These are phyloP conservation scores for Salmacisia buchloeana DNA, from an alignment of 1,284 basidiomycete genomes.

Conservation along the genomic window DNA sequence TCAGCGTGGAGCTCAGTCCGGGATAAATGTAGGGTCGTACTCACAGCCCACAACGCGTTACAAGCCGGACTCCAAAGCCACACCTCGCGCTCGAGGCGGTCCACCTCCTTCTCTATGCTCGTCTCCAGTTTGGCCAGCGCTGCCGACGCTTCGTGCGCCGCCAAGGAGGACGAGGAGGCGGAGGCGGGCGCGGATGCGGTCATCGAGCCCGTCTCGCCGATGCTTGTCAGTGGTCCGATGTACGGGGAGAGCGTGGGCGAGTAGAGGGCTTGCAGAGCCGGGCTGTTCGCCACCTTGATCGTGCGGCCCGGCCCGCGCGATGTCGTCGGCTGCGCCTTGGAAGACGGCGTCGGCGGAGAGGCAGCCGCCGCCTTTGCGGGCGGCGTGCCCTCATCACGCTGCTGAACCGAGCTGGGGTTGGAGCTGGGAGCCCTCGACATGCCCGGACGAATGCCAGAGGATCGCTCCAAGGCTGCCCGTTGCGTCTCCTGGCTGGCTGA, in stretches of 20 bases:
- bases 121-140: conserved; percentile 28
- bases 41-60: conserved; percentile 43
- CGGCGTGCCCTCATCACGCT: not conserved
- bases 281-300: conserved; percentile 6
- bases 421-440: not conserved
- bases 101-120: conserved; percentile 37
- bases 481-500: not conserved
- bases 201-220: not conserved
- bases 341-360: not conserved
- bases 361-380: not conserved
- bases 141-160: not conserved
- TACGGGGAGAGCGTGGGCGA: not conserved
- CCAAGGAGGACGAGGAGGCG: not conserved
- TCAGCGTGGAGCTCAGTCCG: not conserved
- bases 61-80: conserved; percentile 39
- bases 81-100: conserved; percentile 43
- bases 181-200: not conserved
- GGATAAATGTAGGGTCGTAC: not conserved
- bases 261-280: not conserved
- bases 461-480: not conserved
- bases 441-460: not conserved
- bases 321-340: not conserved
- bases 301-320: not conserved
- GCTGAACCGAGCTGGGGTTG: not conserved
- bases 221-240: not conserved